These are phyloP conservation scores for Eruca vesicaria DNA, from an alignment of 441 rosid genomes.

Conservation along the genomic window DNA sequence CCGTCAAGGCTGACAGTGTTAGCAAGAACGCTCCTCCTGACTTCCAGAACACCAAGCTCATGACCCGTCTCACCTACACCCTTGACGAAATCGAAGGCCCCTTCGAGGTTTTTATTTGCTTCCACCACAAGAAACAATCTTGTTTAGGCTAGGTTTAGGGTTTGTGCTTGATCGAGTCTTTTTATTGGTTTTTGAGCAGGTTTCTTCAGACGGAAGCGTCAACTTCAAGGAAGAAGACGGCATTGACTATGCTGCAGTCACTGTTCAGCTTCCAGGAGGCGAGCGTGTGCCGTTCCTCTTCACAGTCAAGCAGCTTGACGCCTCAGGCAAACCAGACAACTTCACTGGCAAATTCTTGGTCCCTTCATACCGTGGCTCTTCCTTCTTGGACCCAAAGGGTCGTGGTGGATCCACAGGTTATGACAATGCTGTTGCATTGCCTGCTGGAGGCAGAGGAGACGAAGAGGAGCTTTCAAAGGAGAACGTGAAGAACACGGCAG, in stretches of 20 bases:
- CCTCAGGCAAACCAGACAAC: constrained; percentile 79
- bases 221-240: constrained; percentile 87
- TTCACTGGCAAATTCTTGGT: constrained; percentile 72
- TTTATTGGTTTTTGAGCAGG: constrained; percentile 39
- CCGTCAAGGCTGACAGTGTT: constrained; percentile 77
- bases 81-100: constrained; percentile 94
- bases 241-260: constrained; percentile 85
- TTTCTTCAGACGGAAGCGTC: constrained; percentile 55
- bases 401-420: constrained; percentile 90
- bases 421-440: constrained; percentile 82
- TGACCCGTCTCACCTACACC: constrained; percentile 91
- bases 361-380: constrained; percentile 86
- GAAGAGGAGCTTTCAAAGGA: constrained; percentile 84
- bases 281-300: constrained; percentile 92
- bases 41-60: constrained; percentile 87
- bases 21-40: constrained; percentile 80
- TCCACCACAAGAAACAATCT: background rate
- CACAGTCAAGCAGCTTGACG: constrained; percentile 78
- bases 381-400: constrained; percentile 96
- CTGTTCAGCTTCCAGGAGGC: constrained; percentile 88
- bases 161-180: constrained; percentile 26
- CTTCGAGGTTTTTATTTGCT: constrained; percentile 43
- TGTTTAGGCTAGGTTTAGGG: background rate
- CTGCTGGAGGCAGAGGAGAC: constrained; percentile 93
- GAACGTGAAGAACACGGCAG: constrained; percentile 61